Base-by-base conservation (phyloP, 164 flowering plant species). In the Berberis vulgaris region DNA sequence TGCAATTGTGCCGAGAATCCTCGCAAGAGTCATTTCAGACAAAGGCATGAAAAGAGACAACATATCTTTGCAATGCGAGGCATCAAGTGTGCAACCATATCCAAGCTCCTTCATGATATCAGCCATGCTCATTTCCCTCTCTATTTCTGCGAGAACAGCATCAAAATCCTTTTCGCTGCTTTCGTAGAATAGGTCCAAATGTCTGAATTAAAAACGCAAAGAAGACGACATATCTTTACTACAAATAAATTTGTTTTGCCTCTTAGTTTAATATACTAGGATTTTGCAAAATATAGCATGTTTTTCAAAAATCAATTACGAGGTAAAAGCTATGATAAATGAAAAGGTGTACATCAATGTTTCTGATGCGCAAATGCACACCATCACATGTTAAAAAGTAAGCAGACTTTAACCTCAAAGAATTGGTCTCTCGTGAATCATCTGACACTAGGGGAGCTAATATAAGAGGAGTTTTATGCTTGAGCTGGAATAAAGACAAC, bases 31-130 rank as follows among this genome's bases (percentile, higher is more conserved):
- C 39, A 60, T 71, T 73, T 91, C 99, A 44, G 82, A 81, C 53
- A 95, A 65, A 41, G 99, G 97, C 57, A 67, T 72, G 67, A 84
- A 86, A 43, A 76, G 86, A 11, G 97, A 87, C 44, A 95, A 71
- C 60, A 89, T 73, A 66, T 89, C 91, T 76, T 81, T 86, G 78
- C 99, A 95, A 40, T 83, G 91, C 12, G 81, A 67, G 41, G 74
- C 78, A 82, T 78, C 75, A 58, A 74, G 71, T 6, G 99, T 88
- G 82, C 96, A 89, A 45, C 92, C 97, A 82, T 89, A 89, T 46
- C 99, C 97, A 52, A 91, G 74, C 70, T 95, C 99, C 71, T 73
- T 81, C 82, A 95, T 69, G 13, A 88, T 69, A 73, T 88, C 97
- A 61, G 82, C 93, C 83, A 87, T 78, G 76, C 81, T 84, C 63